Base-by-base conservation (phyloP, 805 yeast genomes). In the Starmerella floris region DNA sequence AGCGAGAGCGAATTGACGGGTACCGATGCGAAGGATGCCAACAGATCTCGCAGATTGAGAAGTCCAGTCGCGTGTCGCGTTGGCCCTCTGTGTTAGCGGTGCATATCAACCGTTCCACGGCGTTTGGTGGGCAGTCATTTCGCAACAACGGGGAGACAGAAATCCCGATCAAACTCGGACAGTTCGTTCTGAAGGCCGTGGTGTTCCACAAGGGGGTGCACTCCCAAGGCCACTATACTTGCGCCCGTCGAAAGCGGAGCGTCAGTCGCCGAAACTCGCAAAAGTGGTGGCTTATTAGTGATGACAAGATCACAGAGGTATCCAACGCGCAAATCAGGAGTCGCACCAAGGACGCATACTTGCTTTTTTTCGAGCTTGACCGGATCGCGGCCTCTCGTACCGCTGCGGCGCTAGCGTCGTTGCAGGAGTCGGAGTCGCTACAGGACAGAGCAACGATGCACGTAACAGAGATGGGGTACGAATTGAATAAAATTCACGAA, bases 161-260 rank as follows among this genome's bases (percentile, higher is more conserved):
- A 8, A 79, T 81, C 53, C 75, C 72, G 10, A 79, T 43, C 62
- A 66, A 13, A 15, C 50, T 65, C 44, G 47, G 44, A 19, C 23
- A 38, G n/a, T 85, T 83, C 58, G 65, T 66, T 46, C 66, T 91
- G 30, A 72, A 70, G 48, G 80, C 95, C 0, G 64, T 83, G 48
- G 76, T 91, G 17, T 72, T 85, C 50, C 97, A 91, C 58, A 74
- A 77, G 36, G 98, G 98, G 0, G 76, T 88, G 1, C 96, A 87
- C 60, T 70, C 77, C 19, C 73, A 76, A 35, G 97, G 97, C 1
- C 97, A 87, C 56, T 87, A 85, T 57, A 94, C 87, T 54, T 83
- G 95, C 53, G 83, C 75, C 57, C 77, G 81, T 48, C 76, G 75
- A 11, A 23, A 37, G 33, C 22, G 23, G 13, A 28, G 32, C 4